Conservation (phyloP, 257 asterid species). For the Verbena officinalis region DNA sequence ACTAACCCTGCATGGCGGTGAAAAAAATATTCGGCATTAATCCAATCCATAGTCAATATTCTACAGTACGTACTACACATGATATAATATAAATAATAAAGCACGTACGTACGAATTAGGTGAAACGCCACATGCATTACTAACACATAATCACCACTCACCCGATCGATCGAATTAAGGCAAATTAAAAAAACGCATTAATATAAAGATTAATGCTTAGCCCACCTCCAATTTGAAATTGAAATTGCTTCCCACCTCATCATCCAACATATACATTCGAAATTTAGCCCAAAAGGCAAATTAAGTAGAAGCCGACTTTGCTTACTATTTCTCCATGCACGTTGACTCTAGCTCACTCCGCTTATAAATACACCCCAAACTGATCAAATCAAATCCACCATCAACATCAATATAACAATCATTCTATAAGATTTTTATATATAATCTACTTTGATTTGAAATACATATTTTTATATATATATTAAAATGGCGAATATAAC, state of each 20-base stretch:
- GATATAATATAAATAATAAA: neutral
- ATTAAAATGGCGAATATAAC: slow-evolving; percentile 4
- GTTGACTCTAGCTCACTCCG: slow-evolving; percentile 21
- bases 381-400: slow-evolving; percentile 20
- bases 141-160: neutral
- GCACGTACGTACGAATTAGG: slow-evolving; percentile 13
- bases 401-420: neutral
- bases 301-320: slow-evolving; percentile 37
- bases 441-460: neutral
- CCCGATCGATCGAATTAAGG: no score
- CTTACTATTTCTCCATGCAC: slow-evolving; percentile 39
- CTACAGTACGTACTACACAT: neutral
- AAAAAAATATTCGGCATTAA: neutral
- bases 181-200: no score
- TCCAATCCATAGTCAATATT: neutral
- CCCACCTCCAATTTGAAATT: neutral
- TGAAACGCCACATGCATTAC: slow-evolving; percentile 21
- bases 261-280: slow-evolving; percentile 23
- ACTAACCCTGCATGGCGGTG: slow-evolving; percentile 29
- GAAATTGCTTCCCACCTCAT: slow-evolving; percentile 39
- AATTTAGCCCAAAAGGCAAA: slow-evolving; percentile 20
- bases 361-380: slow-evolving; percentile 44
- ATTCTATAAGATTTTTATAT: no score
- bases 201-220: no score
- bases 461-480: neutral